Evolutionary conservation across 805 yeast genomes (phyloP), one percentile per base, ranked within the genome.

Genomic region (Saccharomycopsis vini): DNA sequence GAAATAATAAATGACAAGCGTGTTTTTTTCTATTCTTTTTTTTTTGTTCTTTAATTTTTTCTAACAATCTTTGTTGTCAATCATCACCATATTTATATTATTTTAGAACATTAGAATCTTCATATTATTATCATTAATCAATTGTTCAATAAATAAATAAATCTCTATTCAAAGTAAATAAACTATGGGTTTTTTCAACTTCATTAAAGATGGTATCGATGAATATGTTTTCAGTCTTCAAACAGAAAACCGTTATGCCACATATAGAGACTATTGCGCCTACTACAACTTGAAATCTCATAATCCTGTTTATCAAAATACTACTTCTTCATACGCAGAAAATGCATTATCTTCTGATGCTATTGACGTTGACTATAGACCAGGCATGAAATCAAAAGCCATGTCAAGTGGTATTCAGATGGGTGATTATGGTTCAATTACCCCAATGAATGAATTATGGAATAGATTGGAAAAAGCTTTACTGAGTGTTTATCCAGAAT

Each of bases 401-500:
- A 35, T 42, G 12, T 36, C 36, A 15, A 43, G 36, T 22, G 46
- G 50, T n/a, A 44, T 49, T n/a, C 46, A 32, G 18, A 34, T 49
- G 46, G 23, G 35, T 4, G 50, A 49, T 30, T 49, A 46, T 26
- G 44, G 40, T 23, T 35, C 35, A 24, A 44, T 44, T 10, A 35
- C 43, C 10, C 45, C 50, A 18, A 42, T 46, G 24, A 24, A 18
- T 12, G 52, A 49, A 26, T 38, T 46, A 15, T 49, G 52, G 52
- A 49, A 49, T 36, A 36, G 50, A 38, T 32, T 49, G 13, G 52
- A 49, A 10, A 36, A 40, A 23, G 36, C 40, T 29, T 44, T 42
- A 16, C 71, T 73, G 28, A 75, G 77, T 45, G 74, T 86, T 60
- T 82, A 80, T 51, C 87, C 94, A 2, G 98, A 92, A 62, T 68